Base-by-base conservation (phyloP, 768 basidiomycete genomes). In the Amyloporia xantha region DNA sequence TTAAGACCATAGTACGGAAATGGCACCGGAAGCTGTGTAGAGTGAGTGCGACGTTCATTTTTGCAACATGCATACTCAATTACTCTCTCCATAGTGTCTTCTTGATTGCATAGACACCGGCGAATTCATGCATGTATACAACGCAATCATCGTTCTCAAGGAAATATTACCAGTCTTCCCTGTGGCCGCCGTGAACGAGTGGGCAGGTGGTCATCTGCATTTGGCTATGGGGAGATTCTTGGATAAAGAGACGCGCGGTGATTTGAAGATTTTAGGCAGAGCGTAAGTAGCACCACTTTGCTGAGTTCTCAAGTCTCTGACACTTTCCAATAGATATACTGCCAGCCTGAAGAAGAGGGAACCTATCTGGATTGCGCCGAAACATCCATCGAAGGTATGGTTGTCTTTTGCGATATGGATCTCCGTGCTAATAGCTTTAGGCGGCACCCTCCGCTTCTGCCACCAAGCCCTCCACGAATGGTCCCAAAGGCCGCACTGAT, bases 111-210 rank as follows among this genome's bases (percentile, higher is more conserved):
- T 97, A 52, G 77, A 84, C 59, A 86, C 92, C 2, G 80, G 79
- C 43, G 94, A 94, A 60, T 98, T 94, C 64, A 95, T 97, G 88
- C 92, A 92, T 59, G 89, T 97, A 47, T 94, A 95, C 66, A 99
- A 99, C 62, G 78, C 91, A n/a, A 88, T 98, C 66, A 80, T 94
- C 33, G 84, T 99, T 24, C 73, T 96, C 54, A 91, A 93, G 60
- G 91, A 96, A 64, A 80, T 97, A 19, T 75, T 93, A 25, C 84
- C 89, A 1, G 85, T 90, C 43, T 96, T 96, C 68, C 95, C 95
- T 23, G 61, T 87, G 9, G 77, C 81, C 15, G 68, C 78, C 10
- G 78, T 84, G 27, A 62, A 67, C 33, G 68, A 68, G 38, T 76
- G 73, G 47, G 70, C 72, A 23, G 88, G 84, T 11, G 59, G 69